phyloP scores from a whole-genome alignment of 225 moss, liverwort and hornwort species.

The Ulota crispa region DNA sequence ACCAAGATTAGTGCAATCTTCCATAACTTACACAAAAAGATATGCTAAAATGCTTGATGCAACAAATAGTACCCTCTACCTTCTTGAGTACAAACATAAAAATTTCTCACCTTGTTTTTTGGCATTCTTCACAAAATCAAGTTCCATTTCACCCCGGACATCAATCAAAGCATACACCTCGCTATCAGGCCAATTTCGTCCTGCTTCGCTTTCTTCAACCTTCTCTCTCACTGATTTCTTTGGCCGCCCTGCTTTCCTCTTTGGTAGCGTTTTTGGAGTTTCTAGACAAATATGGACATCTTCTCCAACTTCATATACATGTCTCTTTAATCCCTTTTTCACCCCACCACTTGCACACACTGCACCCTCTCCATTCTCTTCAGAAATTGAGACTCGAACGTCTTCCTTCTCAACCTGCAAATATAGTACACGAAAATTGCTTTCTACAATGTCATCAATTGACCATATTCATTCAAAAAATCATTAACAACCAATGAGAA shows the following conservation, averaged over 20 bases:
- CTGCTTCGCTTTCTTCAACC: conserved; percentile 41
- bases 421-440: background rate
- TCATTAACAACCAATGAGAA: background rate
- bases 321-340: conserved; percentile 25
- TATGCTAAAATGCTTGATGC: background rate
- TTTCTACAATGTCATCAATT: conserved; percentile 26
- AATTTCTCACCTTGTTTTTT: conserved; percentile 45
- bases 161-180: conserved; percentile 46
- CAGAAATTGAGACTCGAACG: conserved; percentile 16
- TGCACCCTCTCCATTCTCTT: conserved; percentile 10
- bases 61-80: background rate
- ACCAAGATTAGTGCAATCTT: background rate
- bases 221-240: conserved; percentile 30
- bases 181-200: conserved; percentile 43
- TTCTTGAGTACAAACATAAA: background rate
- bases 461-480: background rate
- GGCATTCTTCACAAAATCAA: conserved; percentile 51
- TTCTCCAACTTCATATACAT: conserved; percentile 23
- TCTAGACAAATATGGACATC: conserved; percentile 16
- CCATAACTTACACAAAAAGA: background rate
- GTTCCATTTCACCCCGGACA: conserved; percentile 47
- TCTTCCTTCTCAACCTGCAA: conserved; percentile 37
- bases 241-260: conserved; percentile 33
- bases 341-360: conserved; percentile 23
- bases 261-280: background rate